These are phyloP conservation scores for Ogataea hybrid DNA, from an alignment of 1,139 yeast species.

Conservation along the genomic window DNA sequence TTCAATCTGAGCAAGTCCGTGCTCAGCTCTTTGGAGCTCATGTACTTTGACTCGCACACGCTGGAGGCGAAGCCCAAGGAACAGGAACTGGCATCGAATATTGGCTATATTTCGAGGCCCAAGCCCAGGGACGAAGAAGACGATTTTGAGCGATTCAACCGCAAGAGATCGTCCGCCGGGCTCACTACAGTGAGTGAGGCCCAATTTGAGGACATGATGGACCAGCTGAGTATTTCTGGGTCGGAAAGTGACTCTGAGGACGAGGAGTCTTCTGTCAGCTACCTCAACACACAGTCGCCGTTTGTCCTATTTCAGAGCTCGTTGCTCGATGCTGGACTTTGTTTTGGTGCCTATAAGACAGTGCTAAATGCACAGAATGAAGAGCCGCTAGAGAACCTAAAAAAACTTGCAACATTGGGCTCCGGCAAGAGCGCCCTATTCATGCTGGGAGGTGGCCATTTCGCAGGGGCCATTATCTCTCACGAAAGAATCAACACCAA, in stretches of 20 bases:
- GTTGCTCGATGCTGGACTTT: conserved; percentile 43
- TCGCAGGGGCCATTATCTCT: conserved; percentile 90
- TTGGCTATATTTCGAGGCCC: conserved; percentile 6
- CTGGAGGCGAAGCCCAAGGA: conserved; percentile 22
- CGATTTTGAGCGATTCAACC: conserved; percentile 44
- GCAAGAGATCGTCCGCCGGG: conserved; percentile 50
- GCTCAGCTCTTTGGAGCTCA: conserved; percentile 47
- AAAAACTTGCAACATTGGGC: conserved; percentile 29
- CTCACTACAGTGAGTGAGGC: conserved; percentile 50
- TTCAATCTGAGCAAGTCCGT: conserved; percentile 47
- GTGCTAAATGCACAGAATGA: conserved; percentile 45
- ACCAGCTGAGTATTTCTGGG: conserved; percentile 58
- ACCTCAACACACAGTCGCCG: conserved; percentile 64
- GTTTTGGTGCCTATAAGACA: conserved; percentile 70
- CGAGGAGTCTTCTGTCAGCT: conserved; percentile 42
- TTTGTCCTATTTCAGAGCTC: conserved; percentile 53
- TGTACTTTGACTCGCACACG: conserved; percentile 55
- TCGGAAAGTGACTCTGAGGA: conserved; percentile 36
- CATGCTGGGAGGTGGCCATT: conserved; percentile 98
- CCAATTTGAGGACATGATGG: conserved; percentile 58
- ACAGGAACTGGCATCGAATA: not conserved
- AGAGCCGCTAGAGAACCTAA: conserved; percentile 45
- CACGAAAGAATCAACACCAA: conserved; percentile 59
- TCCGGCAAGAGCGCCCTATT: conserved; percentile 63
- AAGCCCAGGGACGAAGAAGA: conserved; percentile 14